These are phyloP conservation scores for Russula griseocarnosa DNA, from an alignment of 768 basidiomycete genomes.

Conservation along the genomic window DNA sequence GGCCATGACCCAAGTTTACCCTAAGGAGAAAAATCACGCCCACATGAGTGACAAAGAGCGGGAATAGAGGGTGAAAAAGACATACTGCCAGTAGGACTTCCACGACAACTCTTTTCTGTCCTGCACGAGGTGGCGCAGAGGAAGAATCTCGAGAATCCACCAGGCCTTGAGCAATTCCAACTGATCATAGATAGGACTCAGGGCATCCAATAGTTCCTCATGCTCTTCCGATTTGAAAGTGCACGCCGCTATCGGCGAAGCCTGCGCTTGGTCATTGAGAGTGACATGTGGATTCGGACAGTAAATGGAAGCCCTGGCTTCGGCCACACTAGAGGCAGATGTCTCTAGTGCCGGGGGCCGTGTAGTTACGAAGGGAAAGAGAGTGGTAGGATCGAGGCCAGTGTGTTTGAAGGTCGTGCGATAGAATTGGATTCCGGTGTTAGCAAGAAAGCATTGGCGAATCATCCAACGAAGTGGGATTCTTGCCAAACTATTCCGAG, in stretches of 20 bases:
- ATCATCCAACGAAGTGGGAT: constrained; percentile 63
- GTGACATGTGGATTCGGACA: constrained; percentile 20
- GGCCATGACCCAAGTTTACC: constrained; percentile 2
- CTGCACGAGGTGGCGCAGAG: constrained; percentile 22
- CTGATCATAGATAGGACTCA: constrained; percentile 54
- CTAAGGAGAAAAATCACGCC: not conserved
- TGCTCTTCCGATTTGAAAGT: constrained; percentile 48
- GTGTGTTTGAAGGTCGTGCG: constrained; percentile 33
- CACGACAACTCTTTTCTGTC: not conserved
- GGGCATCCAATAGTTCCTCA: constrained; percentile 58
- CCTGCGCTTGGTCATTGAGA: constrained; percentile 18
- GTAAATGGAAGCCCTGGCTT: not conserved
- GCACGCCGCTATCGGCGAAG: constrained; percentile 26
- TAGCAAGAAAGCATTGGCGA: constrained; percentile 48
- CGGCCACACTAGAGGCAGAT: too few species aligned
- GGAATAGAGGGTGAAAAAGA: too few species aligned
- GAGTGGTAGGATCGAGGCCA: constrained; percentile 33
- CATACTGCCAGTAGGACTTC: not conserved
- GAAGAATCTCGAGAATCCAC: constrained; percentile 62
- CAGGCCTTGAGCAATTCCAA: constrained; percentile 45
- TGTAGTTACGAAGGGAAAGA: constrained; percentile 31
- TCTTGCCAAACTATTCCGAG: constrained; percentile 57
- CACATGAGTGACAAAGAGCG: not conserved
- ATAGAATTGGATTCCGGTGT: constrained; percentile 42
- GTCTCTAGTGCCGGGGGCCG: constrained; percentile 26